Conservation (phyloP, 202 grass and related monocot genomes). For the Setaria viridis region DNA sequence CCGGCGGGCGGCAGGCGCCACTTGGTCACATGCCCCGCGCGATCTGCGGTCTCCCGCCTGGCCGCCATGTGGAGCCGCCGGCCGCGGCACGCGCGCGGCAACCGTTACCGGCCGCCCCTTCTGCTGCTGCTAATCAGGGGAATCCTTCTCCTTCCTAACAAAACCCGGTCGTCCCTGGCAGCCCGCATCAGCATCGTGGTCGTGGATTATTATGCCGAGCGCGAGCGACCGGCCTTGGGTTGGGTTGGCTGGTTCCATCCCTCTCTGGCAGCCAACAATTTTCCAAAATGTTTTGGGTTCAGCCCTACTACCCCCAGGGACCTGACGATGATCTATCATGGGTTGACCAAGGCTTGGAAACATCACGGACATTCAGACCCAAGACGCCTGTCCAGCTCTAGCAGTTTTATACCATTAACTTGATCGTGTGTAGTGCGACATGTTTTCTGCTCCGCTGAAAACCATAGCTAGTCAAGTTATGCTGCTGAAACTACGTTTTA, state of each 20-base stretch:
- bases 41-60: not conserved
- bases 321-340: too few relatives aligned
- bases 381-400: too few relatives aligned
- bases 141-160: not conserved
- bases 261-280: not conserved
- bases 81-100: not conserved
- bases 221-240: too few relatives aligned
- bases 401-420: not conserved
- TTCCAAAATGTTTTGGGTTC: not conserved
- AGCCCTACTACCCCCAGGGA: too few relatives aligned
- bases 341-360: not conserved
- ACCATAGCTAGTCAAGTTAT: not conserved
- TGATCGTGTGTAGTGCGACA: not conserved
- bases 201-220: too few relatives aligned
- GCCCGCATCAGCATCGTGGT: not conserved
- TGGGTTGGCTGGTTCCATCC: too few relatives aligned
- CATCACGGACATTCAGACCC: not conserved
- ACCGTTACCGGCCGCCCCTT: slow-evolving; percentile 18
- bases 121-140: not conserved
- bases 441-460: not conserved
- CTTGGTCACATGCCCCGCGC: slow-evolving; percentile 33
- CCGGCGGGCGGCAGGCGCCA: slow-evolving; percentile 14
- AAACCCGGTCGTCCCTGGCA: slow-evolving; percentile 9
- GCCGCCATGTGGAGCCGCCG: slow-evolving; percentile 39
- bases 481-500: not conserved